Evolutionary conservation across 495 filamentous ascomycete species (phyloP).

Genomic region (Articulospora tetracladia): DNA sequence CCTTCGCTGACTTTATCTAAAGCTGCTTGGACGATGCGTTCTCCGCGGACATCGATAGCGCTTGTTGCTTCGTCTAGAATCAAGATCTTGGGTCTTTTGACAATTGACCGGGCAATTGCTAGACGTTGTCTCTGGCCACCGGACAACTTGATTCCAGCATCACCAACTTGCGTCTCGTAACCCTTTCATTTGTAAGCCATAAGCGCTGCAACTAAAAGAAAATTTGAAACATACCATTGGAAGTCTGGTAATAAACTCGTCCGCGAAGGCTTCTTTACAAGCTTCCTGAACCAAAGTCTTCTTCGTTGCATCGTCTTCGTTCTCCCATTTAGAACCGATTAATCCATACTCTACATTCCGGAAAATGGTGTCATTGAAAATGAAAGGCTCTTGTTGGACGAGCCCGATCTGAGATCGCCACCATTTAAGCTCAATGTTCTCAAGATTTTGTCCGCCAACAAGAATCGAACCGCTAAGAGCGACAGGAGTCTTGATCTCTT

Average conservation of each 20-base stretch:
- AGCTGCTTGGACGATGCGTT: slow-evolving; percentile 54
- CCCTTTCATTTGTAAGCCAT: slow-evolving; percentile 27
- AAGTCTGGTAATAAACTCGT: slow-evolving; percentile 55
- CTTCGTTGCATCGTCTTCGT: slow-evolving; percentile 45
- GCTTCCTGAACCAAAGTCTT: slow-evolving; percentile 51
- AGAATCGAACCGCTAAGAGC: slow-evolving; percentile 38
- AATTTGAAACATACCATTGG: slow-evolving; percentile 35
- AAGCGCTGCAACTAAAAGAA: background rate
- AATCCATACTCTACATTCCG: slow-evolving; percentile 63
- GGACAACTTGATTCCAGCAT: slow-evolving; percentile 55
- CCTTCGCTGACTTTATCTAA: slow-evolving; percentile 48
- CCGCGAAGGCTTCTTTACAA: slow-evolving; percentile 57
- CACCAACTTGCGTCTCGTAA: slow-evolving; percentile 61
- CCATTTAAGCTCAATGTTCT: slow-evolving; percentile 54
- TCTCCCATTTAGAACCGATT: slow-evolving; percentile 58
- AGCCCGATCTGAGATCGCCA: slow-evolving; percentile 62
- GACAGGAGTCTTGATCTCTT: slow-evolving; percentile 12
- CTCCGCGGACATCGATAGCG: slow-evolving; percentile 53
- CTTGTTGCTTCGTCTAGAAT: slow-evolving; percentile 82
- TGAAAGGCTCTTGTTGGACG: slow-evolving; percentile 66
- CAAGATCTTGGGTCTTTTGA: slow-evolving; percentile 76
- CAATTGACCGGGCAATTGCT: slow-evolving; percentile 65
- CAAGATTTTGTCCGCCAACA: slow-evolving; percentile 49
- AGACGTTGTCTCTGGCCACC: slow-evolving; percentile 63
- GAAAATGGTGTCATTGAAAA: slow-evolving; percentile 67